These are phyloP conservation scores for Tetracladium maxilliforme DNA, from an alignment of 2,329 filamentous ascomycete species.

Conservation along the genomic window DNA sequence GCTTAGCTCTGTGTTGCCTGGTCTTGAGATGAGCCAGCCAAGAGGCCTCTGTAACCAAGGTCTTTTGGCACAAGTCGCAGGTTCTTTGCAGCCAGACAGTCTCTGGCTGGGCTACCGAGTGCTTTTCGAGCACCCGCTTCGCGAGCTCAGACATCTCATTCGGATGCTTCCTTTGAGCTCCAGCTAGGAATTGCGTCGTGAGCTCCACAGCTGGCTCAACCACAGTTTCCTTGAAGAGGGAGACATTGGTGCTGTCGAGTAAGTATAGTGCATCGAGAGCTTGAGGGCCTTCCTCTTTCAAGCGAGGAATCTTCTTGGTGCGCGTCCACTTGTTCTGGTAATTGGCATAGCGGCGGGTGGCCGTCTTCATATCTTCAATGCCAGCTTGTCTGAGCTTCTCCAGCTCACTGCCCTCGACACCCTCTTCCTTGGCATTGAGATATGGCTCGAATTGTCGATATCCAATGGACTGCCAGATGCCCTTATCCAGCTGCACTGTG, in stretches of 20 bases:
- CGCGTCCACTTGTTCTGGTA: conserved; percentile 80
- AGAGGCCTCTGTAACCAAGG: conserved; percentile 37
- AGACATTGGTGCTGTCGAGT: conserved; percentile 62
- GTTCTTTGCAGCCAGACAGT: too few relatives aligned
- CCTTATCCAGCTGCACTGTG: conserved; percentile 55
- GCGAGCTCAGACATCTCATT: conserved; percentile 30
- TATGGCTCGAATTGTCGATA: conserved; percentile 83
- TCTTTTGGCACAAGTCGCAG: conserved; percentile 64
- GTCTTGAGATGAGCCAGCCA: conserved; percentile 31
- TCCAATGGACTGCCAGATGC: conserved; percentile 94
- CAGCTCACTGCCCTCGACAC: conserved; percentile 21
- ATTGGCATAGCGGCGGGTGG: conserved; percentile 77
- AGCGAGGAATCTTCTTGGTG: conserved; percentile 60
- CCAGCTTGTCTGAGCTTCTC: conserved; percentile 39
- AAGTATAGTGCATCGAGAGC: conserved; percentile 52
- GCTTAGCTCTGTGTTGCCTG: conserved; percentile 18
- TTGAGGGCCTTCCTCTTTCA: conserved; percentile 36
- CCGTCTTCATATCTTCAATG: conserved; percentile 64
- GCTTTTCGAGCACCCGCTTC: too few relatives aligned
- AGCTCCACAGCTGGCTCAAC: conserved; percentile 47
- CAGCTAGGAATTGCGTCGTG: conserved; percentile 46
- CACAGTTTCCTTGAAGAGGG: conserved; percentile 48
- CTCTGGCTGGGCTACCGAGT: too few relatives aligned
- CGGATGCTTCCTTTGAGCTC: conserved; percentile 34
- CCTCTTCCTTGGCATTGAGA: conserved; percentile 29